Conservation (phyloP, 225 moss, liverwort and hornwort species). For the Physcomitrium patens region DNA sequence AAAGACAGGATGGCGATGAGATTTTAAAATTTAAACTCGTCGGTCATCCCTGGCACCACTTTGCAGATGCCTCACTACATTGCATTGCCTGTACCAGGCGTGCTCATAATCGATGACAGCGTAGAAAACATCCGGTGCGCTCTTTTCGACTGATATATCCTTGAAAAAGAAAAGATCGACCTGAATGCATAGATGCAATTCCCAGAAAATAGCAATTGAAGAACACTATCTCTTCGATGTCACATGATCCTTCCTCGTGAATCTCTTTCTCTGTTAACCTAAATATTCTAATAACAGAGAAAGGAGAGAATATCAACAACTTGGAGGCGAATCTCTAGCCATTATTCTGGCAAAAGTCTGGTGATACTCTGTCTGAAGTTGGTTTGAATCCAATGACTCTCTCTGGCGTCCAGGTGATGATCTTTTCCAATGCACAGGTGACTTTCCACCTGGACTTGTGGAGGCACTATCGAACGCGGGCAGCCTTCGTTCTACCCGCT, state of each 20-base stretch:
- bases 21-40: slow-evolving; percentile 18
- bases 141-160: slow-evolving; percentile 17
- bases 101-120: slow-evolving; percentile 10
- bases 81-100: slow-evolving; percentile 15
- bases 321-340: slow-evolving; percentile 29
- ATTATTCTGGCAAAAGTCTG: slow-evolving; percentile 47
- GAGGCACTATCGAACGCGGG: slow-evolving; percentile 53
- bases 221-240: background rate
- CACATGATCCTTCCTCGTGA: background rate
- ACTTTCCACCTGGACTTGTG: slow-evolving; percentile 36
- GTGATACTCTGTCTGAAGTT: slow-evolving; percentile 44
- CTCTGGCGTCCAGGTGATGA: slow-evolving; percentile 33
- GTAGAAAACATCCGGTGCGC: slow-evolving; percentile 17
- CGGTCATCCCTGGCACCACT: slow-evolving; percentile 14
- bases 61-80: slow-evolving; percentile 21
- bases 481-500: slow-evolving; percentile 60
- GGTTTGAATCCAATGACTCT: slow-evolving; percentile 27
- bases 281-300: slow-evolving; percentile 1
- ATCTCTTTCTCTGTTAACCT: background rate
- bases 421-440: slow-evolving; percentile 37
- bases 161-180: slow-evolving; percentile 12
- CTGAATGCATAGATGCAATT: background rate
- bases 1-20: slow-evolving; percentile 13
- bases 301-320: slow-evolving; percentile 26
- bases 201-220: background rate